Conservation (phyloP, 2,329 filamentous ascomycete genomes). For the Davidsoniella virescens region DNA sequence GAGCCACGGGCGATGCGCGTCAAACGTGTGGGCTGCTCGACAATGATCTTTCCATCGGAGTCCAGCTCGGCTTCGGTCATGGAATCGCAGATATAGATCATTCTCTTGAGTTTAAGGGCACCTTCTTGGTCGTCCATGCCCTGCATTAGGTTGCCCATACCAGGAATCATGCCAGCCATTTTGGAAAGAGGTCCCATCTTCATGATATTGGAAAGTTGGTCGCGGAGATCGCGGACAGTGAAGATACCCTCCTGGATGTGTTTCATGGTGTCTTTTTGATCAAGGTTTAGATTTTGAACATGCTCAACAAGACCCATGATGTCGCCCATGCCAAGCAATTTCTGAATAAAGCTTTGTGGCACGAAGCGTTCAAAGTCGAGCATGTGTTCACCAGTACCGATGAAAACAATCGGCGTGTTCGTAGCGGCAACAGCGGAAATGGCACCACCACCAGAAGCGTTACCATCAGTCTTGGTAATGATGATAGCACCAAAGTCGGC, state of each 20-base stretch:
- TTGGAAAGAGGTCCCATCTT: constrained; percentile 98
- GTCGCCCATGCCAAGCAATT: constrained; percentile 92
- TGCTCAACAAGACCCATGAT: constrained; percentile 92
- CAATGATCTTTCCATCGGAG: constrained; percentile 83
- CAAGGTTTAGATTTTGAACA: constrained; percentile 84
- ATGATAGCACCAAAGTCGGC: constrained; percentile 97
- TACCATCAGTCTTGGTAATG: constrained; percentile 95
- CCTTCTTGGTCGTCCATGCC: constrained; percentile 96
- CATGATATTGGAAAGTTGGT: constrained; percentile 96
- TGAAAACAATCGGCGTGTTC: constrained; percentile 91
- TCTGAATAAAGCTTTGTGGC: constrained; percentile 83
- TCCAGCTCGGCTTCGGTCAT: constrained; percentile 97
- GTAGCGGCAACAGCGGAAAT: constrained; percentile 96
- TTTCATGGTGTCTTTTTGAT: constrained; percentile 98
- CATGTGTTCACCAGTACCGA: constrained; percentile 95
- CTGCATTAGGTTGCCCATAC: constrained; percentile 82
- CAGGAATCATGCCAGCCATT: constrained; percentile 97
- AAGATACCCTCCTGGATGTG: constrained; percentile 96
- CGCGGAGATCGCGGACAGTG: constrained; percentile 80
- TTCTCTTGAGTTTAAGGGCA: constrained; percentile 80
- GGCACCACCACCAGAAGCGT: constrained; percentile 87
- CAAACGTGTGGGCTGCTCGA: constrained; percentile 84
- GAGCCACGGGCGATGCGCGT: constrained; percentile 80
- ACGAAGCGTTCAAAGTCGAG: constrained; percentile 86
- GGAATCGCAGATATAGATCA: constrained; percentile 97